Base-by-base conservation (phyloP, 2,329 filamentous ascomycete species). In the Colletotrichum orchidophilum region DNA sequence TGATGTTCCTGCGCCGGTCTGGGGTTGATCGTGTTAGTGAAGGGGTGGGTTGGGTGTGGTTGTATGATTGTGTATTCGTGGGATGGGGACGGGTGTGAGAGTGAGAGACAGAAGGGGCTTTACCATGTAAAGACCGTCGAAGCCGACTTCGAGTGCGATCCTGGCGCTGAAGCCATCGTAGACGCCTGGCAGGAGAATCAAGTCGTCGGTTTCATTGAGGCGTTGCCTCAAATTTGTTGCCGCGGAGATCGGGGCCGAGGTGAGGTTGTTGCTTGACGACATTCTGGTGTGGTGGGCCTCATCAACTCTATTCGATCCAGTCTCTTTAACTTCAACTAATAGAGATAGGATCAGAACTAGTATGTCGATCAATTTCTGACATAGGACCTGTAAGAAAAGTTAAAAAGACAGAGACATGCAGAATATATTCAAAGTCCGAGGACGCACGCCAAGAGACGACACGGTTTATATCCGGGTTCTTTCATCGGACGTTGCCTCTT, bases 61-160 rank as follows among this genome's bases (percentile, higher is more conserved):
- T 39, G 35, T 39, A 6, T 13, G 9, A 4, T 3, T 13, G 39
- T 46, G 18, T n/a, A n/a, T n/a, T n/a, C n/a, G n/a, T n/a, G n/a
- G n/a, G 6, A 9, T n/a, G 29, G 13, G 12, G 26, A 9, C 8
- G 5, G 29, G 42, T 24, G 60, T 7, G 27, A 21, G n/a, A n/a
- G n/a, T n/a, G 27, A 57, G 24, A 26, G 24, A 2, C 27, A 13
- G 55, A 24, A 26, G 24, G 24, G 2, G 11, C 70, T 83, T 54
- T 80, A 91, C 90, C 91, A 93, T 93, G 81, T 93, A 93, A 49
- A 93, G 78, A 66, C 84, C 87, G 57, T 92, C 87, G 70, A 92
- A 92, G 5, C 90, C 90, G n/a, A 88, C 83, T 52, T 85, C 81
- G 26, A 92, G 82, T 1, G 90, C 90, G 67, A 93, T 87, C 1